Evolutionary conservation across 495 filamentous ascomycete species (phyloP).

Genomic region (Cercophora samala): DNA sequence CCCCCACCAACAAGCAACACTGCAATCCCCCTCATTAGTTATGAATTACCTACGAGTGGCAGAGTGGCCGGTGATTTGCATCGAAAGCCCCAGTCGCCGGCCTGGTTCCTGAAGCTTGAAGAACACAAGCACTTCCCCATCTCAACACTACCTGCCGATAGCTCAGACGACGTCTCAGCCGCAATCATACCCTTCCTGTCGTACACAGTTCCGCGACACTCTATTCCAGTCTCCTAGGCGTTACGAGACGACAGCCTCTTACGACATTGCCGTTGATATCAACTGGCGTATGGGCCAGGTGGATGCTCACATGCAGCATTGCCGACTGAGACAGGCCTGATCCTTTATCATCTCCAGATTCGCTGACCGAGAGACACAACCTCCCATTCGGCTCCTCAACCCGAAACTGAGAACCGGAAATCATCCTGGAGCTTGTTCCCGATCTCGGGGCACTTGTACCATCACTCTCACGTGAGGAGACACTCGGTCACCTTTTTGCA

Average conservation of each 20-base stretch:
- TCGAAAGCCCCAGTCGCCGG: background rate
- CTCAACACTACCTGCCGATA: background rate
- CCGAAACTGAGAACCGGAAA: background rate
- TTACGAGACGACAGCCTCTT: slow-evolving; percentile 14
- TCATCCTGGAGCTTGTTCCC: background rate
- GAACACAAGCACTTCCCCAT: background rate
- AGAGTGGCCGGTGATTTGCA: background rate
- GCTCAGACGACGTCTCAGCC: background rate
- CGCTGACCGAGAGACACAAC: background rate
- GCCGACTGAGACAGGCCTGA: slow-evolving; percentile 5
- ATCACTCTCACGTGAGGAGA: slow-evolving; percentile 1
- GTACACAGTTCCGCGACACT: background rate
- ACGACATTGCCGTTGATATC: slow-evolving; percentile 14
- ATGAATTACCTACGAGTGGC: background rate
- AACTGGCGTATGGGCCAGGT: background rate
- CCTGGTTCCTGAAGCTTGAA: background rate
- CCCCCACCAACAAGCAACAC: slow-evolving; percentile 1
- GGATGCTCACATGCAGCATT: background rate
- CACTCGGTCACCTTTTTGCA: background rate
- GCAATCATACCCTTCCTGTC: background rate
- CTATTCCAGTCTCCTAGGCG: background rate
- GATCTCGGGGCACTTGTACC: background rate
- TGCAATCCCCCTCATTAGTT: background rate
- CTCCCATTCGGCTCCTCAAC: slow-evolving; percentile 6
- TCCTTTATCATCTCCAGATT: slow-evolving; percentile 3